Percentiles rank a stretch among this genome's conserved stretches.
Evolutionary conservation across 106 monocot species (phyloP).

Genomic region (Posidonia australis): DNA sequence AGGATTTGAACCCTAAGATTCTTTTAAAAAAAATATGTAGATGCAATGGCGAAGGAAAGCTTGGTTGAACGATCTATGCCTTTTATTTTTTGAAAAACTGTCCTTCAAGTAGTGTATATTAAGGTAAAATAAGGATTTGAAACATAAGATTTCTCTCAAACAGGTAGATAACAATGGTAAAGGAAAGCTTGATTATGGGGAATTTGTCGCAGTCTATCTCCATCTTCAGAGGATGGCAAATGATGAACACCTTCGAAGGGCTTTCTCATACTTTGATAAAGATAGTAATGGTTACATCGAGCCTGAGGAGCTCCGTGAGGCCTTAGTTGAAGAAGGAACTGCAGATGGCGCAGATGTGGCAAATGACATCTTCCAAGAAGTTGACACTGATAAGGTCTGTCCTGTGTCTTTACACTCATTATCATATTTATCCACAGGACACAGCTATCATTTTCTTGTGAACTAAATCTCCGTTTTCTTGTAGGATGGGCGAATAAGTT

Average conservation of each 20-base stretch:
- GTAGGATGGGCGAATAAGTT: slow-evolving; percentile 65
- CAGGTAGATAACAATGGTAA: slow-evolving; percentile 83
- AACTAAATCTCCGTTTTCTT: not conserved
- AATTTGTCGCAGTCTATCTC: slow-evolving; percentile 83
- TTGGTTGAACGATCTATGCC: too few relatives aligned
- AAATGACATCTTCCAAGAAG: slow-evolving; percentile 89
- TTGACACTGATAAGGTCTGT: slow-evolving; percentile 83
- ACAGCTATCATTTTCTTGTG: not conserved
- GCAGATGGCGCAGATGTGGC: slow-evolving; percentile 47
- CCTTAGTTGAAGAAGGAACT: slow-evolving; percentile 58
- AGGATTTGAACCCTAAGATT: too few relatives aligned
- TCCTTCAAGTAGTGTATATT: not conserved
- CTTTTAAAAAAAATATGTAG: too few relatives aligned
- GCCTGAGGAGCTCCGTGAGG: slow-evolving; percentile 73
- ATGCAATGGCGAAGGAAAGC: too few relatives aligned
- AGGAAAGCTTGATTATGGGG: slow-evolving; percentile 77
- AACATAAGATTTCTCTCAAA: not conserved
- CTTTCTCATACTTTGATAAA: slow-evolving; percentile 85
- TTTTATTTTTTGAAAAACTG: too few relatives aligned
- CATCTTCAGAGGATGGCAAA: slow-evolving; percentile 90
- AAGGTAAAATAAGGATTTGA: not conserved
- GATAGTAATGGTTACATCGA: slow-evolving; percentile 84
- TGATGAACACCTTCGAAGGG: slow-evolving; percentile 69
- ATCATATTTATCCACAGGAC: not conserved
- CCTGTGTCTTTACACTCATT: not conserved